Evolutionary conservation across 2,329 filamentous ascomycete species (phyloP).

Genomic region (Venturiaceae sp.): DNA sequence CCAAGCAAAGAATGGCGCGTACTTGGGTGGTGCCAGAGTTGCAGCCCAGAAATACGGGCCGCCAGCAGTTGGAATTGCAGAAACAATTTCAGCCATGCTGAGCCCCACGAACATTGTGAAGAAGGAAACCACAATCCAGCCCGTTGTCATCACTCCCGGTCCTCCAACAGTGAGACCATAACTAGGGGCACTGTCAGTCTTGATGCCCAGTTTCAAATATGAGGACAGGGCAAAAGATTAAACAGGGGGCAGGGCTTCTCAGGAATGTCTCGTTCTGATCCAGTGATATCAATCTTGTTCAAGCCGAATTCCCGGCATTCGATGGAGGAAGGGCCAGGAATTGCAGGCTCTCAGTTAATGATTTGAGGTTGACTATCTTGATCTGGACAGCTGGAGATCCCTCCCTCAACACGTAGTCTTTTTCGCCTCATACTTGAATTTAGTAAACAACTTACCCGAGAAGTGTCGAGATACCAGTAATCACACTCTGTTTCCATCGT

Average conservation of each 20-base stretch:
- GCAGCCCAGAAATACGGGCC: slow-evolving; percentile 54
- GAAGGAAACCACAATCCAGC: slow-evolving; percentile 46
- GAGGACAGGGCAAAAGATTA: no score
- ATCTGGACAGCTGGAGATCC: no score
- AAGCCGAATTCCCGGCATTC: no score
- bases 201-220: neutral
- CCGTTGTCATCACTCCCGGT: slow-evolving; percentile 45
- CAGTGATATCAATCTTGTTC: no score
- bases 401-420: no score
- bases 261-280: no score
- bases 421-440: no score
- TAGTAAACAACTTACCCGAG: slow-evolving; percentile 37
- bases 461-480: slow-evolving; percentile 50
- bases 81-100: slow-evolving; percentile 51
- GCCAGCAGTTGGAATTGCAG: slow-evolving; percentile 47
- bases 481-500: slow-evolving; percentile 31
- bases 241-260: no score
- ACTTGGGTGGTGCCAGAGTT: slow-evolving; percentile 40
- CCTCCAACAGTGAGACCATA: slow-evolving; percentile 48
- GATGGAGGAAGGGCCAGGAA: no score
- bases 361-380: no score
- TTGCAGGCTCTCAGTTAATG: no score
- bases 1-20: slow-evolving; percentile 37
- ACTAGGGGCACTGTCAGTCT: slow-evolving; percentile 1
- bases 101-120: slow-evolving; percentile 46